Conservation (phyloP, 495 filamentous ascomycete species). For the Pseudotulostoma volvatum region DNA sequence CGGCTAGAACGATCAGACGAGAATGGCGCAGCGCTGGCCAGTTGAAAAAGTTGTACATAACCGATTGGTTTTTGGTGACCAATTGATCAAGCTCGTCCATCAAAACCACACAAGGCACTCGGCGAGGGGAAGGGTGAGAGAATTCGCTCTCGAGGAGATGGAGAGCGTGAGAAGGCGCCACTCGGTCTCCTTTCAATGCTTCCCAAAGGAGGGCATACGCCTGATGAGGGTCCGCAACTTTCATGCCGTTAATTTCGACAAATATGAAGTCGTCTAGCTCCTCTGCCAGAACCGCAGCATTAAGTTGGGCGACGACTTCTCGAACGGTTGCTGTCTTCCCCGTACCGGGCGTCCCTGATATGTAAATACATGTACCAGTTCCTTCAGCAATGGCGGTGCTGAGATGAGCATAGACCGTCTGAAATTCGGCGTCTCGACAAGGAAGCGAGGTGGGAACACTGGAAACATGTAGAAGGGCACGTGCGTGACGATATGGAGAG, state of each 20-base stretch:
- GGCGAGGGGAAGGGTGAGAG: constrained; percentile 68
- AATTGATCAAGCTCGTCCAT: constrained; percentile 99
- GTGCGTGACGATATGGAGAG: constrained; percentile 82
- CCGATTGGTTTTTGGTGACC: constrained; percentile 90
- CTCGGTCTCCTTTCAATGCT: constrained; percentile 81
- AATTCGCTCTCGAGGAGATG: constrained; percentile 86
- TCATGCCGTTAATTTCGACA: constrained; percentile 99
- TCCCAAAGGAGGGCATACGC: constrained; percentile 94
- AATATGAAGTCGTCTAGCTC: constrained; percentile 99
- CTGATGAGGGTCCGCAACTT: constrained; percentile 94
- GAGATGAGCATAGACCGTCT: constrained; percentile 79
- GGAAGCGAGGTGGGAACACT: constrained; percentile 78
- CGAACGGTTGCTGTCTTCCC: constrained; percentile 97
- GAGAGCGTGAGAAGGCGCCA: constrained; percentile 80
- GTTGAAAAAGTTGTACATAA: constrained; percentile 99
- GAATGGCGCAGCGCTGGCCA: constrained; percentile 92
- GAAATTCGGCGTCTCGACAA: constrained; percentile 84
- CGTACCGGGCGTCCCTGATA: constrained; percentile 97
- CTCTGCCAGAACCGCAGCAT: constrained; percentile 67
- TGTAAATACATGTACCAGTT: constrained; percentile 91
- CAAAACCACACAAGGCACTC: constrained; percentile 89
- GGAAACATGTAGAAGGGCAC: constrained; percentile 80
- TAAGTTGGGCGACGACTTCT: constrained; percentile 81
- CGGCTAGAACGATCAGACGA: constrained; percentile 84
- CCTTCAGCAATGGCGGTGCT: constrained; percentile 90